These are phyloP conservation scores for Cryptosporidium andersoni DNA, from an alignment of 169 alveolate genomes.

Conservation along the genomic window DNA sequence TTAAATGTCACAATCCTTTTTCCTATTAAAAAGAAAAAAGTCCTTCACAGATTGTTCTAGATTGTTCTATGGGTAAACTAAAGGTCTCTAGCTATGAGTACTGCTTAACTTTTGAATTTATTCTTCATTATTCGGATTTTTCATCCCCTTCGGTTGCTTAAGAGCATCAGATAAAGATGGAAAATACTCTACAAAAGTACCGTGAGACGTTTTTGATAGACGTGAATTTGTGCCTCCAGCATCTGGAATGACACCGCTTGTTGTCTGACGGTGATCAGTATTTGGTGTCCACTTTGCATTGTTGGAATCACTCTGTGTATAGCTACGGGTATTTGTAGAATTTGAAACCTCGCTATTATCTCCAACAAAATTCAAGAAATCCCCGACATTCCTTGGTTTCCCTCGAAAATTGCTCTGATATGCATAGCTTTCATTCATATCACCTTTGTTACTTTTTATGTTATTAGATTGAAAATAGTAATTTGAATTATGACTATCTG, in stretches of 20 bases:
- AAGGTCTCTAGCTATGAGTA: not conserved
- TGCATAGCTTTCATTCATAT: no score
- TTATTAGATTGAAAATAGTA: not conserved
- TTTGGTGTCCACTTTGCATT: no score
- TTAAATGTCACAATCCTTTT: not conserved
- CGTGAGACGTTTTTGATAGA: not conserved
- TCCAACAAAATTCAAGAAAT: no score
- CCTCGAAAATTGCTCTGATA: no score
- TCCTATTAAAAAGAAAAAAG: not conserved
- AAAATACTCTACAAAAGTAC: slow-evolving; percentile 6
- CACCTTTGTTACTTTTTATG: not conserved
- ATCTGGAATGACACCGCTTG: not conserved
- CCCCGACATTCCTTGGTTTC: no score
- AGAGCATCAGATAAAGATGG: slow-evolving; percentile 42
- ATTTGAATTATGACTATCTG: not conserved
- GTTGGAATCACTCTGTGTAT: no score
- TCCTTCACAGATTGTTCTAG: not conserved
- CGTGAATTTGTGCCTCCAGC: no score
- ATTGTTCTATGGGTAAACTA: not conserved
- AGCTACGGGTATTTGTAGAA: no score
- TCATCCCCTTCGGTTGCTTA: slow-evolving; percentile 1
- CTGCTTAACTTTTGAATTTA: not conserved
- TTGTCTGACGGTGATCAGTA: no score
- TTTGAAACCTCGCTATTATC: no score
- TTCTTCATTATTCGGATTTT: not conserved